Evolutionary conservation across 1,139 yeast genomes (phyloP).

Genomic region (Lodderomyces pseudojiufengensis): DNA sequence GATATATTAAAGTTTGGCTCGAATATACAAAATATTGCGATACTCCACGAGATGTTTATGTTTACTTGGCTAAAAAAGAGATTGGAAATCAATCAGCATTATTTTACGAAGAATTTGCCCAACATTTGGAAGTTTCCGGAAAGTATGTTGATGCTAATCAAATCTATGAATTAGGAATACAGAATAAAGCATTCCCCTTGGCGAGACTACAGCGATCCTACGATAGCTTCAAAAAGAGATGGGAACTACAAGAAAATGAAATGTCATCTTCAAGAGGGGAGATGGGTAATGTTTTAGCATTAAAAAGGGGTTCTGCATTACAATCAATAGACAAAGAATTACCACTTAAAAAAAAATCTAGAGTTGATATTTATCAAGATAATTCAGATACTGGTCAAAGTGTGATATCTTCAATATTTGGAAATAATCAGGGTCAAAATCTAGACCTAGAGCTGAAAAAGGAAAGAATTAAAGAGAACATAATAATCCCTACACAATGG

Average conservation of each 20-base stretch:
- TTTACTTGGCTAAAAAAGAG: conserved; percentile 66
- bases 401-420: conserved; percentile 31
- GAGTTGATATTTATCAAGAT: conserved; percentile 31
- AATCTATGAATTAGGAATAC: conserved; percentile 61
- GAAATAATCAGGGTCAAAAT: conserved; percentile 21
- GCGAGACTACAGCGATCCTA: conserved; percentile 50
- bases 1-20: conserved; percentile 80
- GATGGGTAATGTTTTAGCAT: conserved; percentile 19
- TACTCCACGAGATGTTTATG: conserved; percentile 67
- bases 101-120: conserved; percentile 81
- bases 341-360: conserved; percentile 19
- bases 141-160: conserved; percentile 58
- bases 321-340: conserved; percentile 8
- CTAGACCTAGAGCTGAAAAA: conserved; percentile 44
- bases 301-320: conserved; percentile 24
- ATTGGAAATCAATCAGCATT: conserved; percentile 68
- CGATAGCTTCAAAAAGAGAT: conserved; percentile 35
- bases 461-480: conserved; percentile 63
- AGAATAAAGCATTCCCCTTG: conserved; percentile 60
- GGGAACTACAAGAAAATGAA: conserved; percentile 3
- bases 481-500: conserved; percentile 58
- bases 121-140: conserved; percentile 52
- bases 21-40: conserved; percentile 68
- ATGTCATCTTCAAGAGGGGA: conserved; percentile 8
- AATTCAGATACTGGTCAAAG: conserved; percentile 18